Conservation (phyloP, 2,329 filamentous ascomycete genomes). For the Decorospora gaudefroyi region DNA sequence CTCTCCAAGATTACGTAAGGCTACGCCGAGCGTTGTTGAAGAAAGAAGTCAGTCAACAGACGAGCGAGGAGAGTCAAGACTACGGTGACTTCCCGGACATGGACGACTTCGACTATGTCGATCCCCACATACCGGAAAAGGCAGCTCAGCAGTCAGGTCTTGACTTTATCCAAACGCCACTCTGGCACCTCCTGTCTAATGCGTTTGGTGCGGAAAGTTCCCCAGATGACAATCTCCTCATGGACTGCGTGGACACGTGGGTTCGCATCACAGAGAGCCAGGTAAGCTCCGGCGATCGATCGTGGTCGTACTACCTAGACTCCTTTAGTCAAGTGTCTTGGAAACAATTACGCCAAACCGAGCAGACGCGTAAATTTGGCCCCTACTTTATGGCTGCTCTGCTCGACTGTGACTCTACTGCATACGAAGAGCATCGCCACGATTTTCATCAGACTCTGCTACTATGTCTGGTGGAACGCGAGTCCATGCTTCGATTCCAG, state of each 20-base stretch:
- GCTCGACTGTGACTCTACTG: slow-evolving; percentile 46
- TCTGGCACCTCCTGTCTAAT: slow-evolving; percentile 62
- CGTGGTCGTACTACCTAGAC: slow-evolving; percentile 62
- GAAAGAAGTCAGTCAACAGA: slow-evolving; percentile 40
- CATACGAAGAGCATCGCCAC: slow-evolving; percentile 52
- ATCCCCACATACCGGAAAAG: slow-evolving; percentile 11
- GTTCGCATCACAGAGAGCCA: slow-evolving; percentile 53
- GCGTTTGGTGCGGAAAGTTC: slow-evolving; percentile 63
- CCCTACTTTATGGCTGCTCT: slow-evolving; percentile 53
- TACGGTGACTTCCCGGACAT: slow-evolving; percentile 64
- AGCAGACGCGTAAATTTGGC: slow-evolving; percentile 52
- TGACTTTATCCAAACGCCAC: slow-evolving; percentile 53
- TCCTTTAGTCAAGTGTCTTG: slow-evolving; percentile 58
- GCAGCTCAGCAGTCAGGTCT: slow-evolving; percentile 27
- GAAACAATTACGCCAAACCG: slow-evolving; percentile 53
- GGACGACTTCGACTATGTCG: slow-evolving; percentile 51
- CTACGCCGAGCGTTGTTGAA: slow-evolving; percentile 15
- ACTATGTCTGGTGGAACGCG: slow-evolving; percentile 61
- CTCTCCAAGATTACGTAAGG: slow-evolving; percentile 51
- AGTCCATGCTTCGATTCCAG: slow-evolving; percentile 65
- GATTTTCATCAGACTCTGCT: slow-evolving; percentile 61
- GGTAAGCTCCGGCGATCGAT: slow-evolving; percentile 51
- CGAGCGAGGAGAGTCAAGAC: slow-evolving; percentile 66
- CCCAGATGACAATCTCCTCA: slow-evolving; percentile 59
- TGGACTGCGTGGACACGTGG: slow-evolving; percentile 61